Evolutionary conservation across 805 yeast genomes (phyloP), one percentile per base, ranked within the genome.

Genomic region (Kluyveromyces starmeri): DNA sequence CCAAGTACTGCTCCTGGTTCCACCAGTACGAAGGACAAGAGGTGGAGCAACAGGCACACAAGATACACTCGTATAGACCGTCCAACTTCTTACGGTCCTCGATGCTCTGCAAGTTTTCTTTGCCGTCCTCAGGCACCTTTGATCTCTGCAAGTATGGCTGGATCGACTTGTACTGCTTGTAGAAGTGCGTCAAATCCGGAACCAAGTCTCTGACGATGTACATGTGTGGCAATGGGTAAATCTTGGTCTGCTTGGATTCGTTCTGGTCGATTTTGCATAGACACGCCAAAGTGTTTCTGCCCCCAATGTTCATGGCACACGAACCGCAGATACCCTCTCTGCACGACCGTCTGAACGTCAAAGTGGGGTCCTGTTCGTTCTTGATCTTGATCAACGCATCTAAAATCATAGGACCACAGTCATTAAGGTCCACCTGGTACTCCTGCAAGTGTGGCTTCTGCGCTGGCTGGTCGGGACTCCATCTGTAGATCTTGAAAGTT

Each of bases 21-120:
- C 98, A 92, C 98, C 98, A 92, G 74, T 92, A 92, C 3, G 97
- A 88, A 36, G 98, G 98, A 70, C 98, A 92, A 13, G 97, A 79
- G 34, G 98, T 92, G 22, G 96, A 88, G 66, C 98, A 89, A 68
- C 98, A 88, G 8, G 98, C 98, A 70, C 98, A 89, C 58, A 89
- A 70, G 53, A 89, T 89, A 71, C 98, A 89, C 68, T 89, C 97
- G 68, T 89, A 89, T 48, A 92, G 67, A 38, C 98, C 98, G 62
- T 92, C 97, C 57, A 89, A 73, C 68, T 92, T 92, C 65, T 81
- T 84, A 67, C 98, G 80, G 68, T 92, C 98, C 46, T 70, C 94
- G 45, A 84, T 73, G 49, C 84, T 70, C 69, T 92, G 98, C 53
- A 84, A 71, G 61, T 83, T 83, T 68, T 92, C 98, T 61, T 77